Evolutionary conservation across 345 rosid genomes (phyloP), one percentile per base, ranked within the genome.

Genomic region (Stellera chamaejasme): DNA sequence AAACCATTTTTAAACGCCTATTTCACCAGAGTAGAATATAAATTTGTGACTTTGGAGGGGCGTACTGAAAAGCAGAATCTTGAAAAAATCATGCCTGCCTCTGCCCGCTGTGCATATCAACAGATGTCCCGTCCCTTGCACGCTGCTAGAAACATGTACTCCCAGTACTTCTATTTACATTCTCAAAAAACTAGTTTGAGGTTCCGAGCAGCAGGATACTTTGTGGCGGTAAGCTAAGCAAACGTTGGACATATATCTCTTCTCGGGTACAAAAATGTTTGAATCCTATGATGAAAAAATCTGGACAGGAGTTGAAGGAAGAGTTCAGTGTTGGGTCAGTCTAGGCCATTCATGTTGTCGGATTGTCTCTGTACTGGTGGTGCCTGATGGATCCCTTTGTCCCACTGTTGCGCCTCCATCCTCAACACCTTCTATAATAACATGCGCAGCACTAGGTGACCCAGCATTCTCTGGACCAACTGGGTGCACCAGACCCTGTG

Each of bases 401-500:
- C 58, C 56, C 13, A 27, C 14, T 28, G 50, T 44, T 27, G 53
- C 41, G 11, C 66, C 68, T 42, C 75, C 77, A 46, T 69, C 69
- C 65, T 82, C 79, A 13, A 69, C 75, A 54, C 68, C 61, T 54
- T 77, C 82, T 56, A 75, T 36, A 27, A 66, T 55, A 55, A 55
- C 43, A n/a, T 71, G 73, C 13, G 47, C 55, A 23, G 60, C 66
- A 48, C 27, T 70, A 50, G 71, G 60, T 14, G 60, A 6, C 55
- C 65, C 79, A 0, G 61, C 69, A 62, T 74, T 75, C 47, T 59
- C 95, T n/a, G 88, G 53, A 42, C 69, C 78, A 56, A 87, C 82
- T 42, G 85, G 90, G 57, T 75, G 51, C 32, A 83, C 83, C 14
- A 80, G 27, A 49, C 82, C 75, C 50, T 82, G 96, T 77, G 82